Conservation (phyloP, 2,329 filamentous ascomycete genomes). For the Calonectria hawksworthii region DNA sequence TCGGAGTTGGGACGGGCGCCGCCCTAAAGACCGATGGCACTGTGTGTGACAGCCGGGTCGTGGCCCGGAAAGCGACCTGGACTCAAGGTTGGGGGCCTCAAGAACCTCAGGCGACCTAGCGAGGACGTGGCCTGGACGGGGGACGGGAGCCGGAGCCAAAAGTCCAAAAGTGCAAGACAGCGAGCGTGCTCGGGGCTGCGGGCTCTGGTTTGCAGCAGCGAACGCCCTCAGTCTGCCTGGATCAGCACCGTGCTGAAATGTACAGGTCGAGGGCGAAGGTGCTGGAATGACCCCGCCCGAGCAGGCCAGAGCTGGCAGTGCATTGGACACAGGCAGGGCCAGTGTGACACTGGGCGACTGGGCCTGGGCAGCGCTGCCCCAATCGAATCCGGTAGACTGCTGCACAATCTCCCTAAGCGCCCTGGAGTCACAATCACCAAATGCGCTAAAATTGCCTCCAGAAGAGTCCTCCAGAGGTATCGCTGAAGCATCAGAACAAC, state of each 20-base stretch:
- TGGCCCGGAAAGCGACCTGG: not conserved
- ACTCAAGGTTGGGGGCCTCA: slow-evolving; percentile 5
- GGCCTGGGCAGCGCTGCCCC: slow-evolving; percentile 16
- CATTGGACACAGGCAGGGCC: slow-evolving; percentile 39
- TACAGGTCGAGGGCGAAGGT: slow-evolving; percentile 47
- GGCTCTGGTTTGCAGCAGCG: not conserved
- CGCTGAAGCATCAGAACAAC: slow-evolving; percentile 41
- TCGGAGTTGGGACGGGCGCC: slow-evolving; percentile 8
- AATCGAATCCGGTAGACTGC: slow-evolving; percentile 12
- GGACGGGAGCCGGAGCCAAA: not conserved
- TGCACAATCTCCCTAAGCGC: slow-evolving; percentile 39
- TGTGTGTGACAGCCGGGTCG: slow-evolving; percentile 3
- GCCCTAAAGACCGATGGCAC: slow-evolving; percentile 14
- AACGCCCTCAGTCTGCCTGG: not conserved
- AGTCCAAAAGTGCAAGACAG: not conserved
- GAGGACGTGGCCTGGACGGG: slow-evolving; percentile 4
- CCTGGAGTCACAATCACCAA: slow-evolving; percentile 38
- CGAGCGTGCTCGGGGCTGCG: not conserved
- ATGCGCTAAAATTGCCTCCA: slow-evolving; percentile 39
- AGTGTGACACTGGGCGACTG: slow-evolving; percentile 28
- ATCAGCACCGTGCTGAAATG: slow-evolving; percentile 44
- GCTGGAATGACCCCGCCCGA: slow-evolving; percentile 47
- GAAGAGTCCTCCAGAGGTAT: slow-evolving; percentile 44
- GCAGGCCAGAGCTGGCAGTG: slow-evolving; percentile 33
- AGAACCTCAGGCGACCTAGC: slow-evolving; percentile 7